phyloP scores from a whole-genome alignment of 192 early-diverging fungal species.

The Diversispora eburnea region DNA sequence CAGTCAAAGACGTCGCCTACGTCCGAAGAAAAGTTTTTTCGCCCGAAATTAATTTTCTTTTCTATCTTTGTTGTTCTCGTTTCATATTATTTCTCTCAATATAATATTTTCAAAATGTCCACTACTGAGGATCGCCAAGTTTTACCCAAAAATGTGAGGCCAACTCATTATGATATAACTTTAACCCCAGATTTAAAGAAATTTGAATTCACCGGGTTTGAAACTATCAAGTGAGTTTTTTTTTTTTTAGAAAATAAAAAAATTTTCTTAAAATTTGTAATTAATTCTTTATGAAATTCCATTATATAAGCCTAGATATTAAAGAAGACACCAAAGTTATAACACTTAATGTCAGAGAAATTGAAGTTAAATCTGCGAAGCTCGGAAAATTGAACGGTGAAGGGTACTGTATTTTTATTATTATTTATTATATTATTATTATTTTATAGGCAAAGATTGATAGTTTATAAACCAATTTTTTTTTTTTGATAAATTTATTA shows the following conservation, averaged over 20 bases:
- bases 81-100: not conserved
- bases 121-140: constrained; percentile 54
- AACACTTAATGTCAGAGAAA: constrained; percentile 63
- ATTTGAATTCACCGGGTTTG: constrained; percentile 70
- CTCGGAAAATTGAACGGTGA: constrained; percentile 40
- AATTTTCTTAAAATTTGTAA: not conserved
- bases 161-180: constrained; percentile 76
- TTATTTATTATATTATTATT: not conserved
- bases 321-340: constrained; percentile 61
- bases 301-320: constrained; percentile 49
- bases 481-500: not conserved
- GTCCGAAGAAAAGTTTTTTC: not conserved
- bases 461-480: not conserved
- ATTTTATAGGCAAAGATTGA: not conserved
- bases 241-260: too few species aligned
- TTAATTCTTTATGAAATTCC: not conserved
- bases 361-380: constrained; percentile 59
- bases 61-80: not conserved
- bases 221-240: constrained; percentile 15
- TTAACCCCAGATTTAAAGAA: constrained; percentile 77
- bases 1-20: too few species aligned
- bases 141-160: constrained; percentile 81
- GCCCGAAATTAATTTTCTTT: constrained; percentile 1
- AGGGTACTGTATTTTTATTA: constrained; percentile 13
- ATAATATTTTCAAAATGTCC: constrained; percentile 7